phyloP scores from a whole-genome alignment of 2,329 filamentous ascomycete genomes.

The Paraconiothyrium brasiliense region DNA sequence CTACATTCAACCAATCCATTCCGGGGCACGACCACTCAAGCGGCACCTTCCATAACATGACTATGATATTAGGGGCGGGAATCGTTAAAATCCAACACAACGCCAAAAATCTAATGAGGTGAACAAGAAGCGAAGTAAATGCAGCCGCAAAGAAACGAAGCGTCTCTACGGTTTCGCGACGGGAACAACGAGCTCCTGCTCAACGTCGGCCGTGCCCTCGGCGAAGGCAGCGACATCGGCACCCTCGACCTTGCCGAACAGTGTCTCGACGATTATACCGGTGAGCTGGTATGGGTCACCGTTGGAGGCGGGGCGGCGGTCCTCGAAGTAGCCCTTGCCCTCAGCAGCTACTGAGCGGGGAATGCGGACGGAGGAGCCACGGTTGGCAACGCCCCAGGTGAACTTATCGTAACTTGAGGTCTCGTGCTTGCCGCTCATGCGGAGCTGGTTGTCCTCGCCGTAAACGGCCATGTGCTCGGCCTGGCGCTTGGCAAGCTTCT shows the following conservation, averaged over 20 bases:
- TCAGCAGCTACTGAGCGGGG: conserved; percentile 85
- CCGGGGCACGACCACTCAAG: conserved; percentile 4
- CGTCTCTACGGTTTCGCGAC: conserved; percentile 26
- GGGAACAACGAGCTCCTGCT: conserved; percentile 40
- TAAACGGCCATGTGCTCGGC: conserved; percentile 81
- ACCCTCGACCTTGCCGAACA: conserved; percentile 61
- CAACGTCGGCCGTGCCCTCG: conserved; percentile 34
- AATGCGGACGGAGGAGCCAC: conserved; percentile 92
- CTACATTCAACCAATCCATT: conserved; percentile 10
- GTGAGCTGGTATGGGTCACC: conserved; percentile 87
- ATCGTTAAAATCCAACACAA: conserved; percentile 12
- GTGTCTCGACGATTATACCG: conserved; percentile 80
- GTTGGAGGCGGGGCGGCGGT: conserved; percentile 75
- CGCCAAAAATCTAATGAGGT: conserved; percentile 7
- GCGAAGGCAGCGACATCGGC: conserved; percentile 56
- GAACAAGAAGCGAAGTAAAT: conserved; percentile 7
- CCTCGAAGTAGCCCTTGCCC: conserved; percentile 94
- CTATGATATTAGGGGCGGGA: conserved; percentile 8
- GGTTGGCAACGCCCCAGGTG: conserved; percentile 93
- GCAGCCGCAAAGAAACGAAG: conserved; percentile 3
- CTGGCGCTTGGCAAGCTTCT: conserved; percentile 61
- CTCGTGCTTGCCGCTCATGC: conserved; percentile 93
- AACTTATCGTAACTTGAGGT: conserved; percentile 94
- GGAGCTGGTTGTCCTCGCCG: conserved; percentile 93
- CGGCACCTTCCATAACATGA: conserved; percentile 7